A percentile compares a stretch with the other conserved stretches of the same genome.
These are phyloP conservation scores for Limnomonas spitsbergensis DNA, from an alignment of 139 green algal species.

Conservation along the genomic window DNA sequence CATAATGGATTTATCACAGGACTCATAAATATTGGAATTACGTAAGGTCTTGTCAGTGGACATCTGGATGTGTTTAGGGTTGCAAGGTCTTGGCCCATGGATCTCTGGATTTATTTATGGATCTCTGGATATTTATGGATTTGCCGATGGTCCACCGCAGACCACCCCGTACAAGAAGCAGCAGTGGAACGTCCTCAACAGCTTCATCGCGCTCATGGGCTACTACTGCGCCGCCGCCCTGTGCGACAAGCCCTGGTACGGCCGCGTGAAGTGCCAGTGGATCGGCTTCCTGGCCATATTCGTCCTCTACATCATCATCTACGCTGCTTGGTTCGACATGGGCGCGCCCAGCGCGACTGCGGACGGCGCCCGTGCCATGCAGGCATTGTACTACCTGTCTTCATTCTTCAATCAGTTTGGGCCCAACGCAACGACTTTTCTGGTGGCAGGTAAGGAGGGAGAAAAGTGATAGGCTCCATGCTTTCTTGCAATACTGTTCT, in stretches of 20 bases:
- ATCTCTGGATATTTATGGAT: too few species aligned
- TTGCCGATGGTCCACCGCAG: too few species aligned
- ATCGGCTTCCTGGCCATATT: slow-evolving; percentile 44
- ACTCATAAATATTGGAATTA: too few species aligned
- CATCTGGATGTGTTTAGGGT: too few species aligned
- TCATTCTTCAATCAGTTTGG: slow-evolving; percentile 76
- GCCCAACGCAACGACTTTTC: slow-evolving; percentile 53
- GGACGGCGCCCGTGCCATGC: slow-evolving; percentile 26
- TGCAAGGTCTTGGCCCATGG: too few species aligned
- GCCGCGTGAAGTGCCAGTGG: slow-evolving; percentile 1
- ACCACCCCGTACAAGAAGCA: slow-evolving; percentile 19
- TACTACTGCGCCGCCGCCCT: slow-evolving; percentile 63
- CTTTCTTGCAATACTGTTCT: too few species aligned
- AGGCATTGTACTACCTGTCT: slow-evolving; percentile 76
- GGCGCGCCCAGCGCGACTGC: background rate
- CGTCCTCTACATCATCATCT: slow-evolving; percentile 28
- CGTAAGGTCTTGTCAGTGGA: too few species aligned
- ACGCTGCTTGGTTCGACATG: slow-evolving; percentile 21
- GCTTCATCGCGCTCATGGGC: slow-evolving; percentile 54
- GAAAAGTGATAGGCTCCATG: too few species aligned
- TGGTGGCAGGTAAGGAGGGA: slow-evolving; percentile 58
- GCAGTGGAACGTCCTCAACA: slow-evolving; percentile 73
- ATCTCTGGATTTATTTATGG: too few species aligned
- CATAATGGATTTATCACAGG: too few species aligned
- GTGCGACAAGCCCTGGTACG: slow-evolving; percentile 56